Evolutionary conservation across 2,329 filamentous ascomycete species (phyloP), one percentile per base, ranked within the genome.

Genomic region (Diaporthe caulivora): DNA sequence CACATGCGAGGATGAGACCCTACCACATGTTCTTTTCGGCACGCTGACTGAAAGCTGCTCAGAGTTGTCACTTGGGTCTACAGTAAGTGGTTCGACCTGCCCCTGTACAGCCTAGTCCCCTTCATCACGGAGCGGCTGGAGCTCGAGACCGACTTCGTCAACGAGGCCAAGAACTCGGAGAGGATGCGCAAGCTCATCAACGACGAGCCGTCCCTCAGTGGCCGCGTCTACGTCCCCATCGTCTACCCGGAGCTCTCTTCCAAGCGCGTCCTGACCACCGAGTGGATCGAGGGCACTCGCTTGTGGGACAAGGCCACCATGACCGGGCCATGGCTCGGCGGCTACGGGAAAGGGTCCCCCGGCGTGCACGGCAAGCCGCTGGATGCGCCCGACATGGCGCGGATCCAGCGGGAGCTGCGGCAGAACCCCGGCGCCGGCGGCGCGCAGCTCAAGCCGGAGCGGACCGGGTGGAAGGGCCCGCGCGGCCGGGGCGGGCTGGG

Each of bases 281-380:
- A 99, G 82, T 99, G 97, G 97, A 97, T 99, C 74, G 97, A 99
- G 83, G 97, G 97, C 9, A 91, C 97, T 2, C 90, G 95, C 1
- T 87, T 99, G 2, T 98, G 95, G 95, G 96, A 98, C 79, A 97
- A 97, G 81, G 91, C 94, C 72, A 88, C 92, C 70, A 92, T 98
- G 80, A 93, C 91, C 0, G 88, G 88, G 3, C 87, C 89, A 6
- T 98, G 97, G 96, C 84, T 92, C 49, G 95, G 95, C 29, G 93
- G 94, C 9, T 90, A 91, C 85, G 90, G 92, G 21, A 87, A 90
- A 75, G 94, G 94, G 5, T 96, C 93, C 34, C 93, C 94, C 4
- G 95, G 96, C 24, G 92, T 93, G 65, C 89, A 92, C 62, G 93
- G 94, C 9, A 86, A 86, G 2, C 87, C 89, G 18, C 86, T 98